Conservation (phyloP, 1,284 basidiomycete species). For the Apiotrichum domesticum region DNA sequence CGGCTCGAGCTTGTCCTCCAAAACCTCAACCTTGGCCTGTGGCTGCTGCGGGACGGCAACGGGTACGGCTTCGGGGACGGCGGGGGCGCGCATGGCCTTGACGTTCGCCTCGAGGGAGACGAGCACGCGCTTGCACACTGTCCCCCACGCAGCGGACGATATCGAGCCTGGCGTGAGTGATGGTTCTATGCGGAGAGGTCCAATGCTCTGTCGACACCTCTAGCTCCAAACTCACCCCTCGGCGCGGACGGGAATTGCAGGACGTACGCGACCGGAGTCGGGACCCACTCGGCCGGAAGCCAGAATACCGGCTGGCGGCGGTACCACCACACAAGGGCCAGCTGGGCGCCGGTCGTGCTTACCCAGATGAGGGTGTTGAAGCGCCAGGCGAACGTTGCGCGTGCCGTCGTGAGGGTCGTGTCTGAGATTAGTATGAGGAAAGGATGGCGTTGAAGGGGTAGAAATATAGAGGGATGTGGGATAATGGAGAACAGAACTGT, state of each 20-base stretch:
- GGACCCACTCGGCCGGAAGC: slow-evolving; percentile 77
- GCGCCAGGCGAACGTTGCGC: slow-evolving; percentile 62
- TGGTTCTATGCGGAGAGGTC: neutral
- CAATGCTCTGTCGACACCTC: neutral
- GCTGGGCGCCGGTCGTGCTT: slow-evolving; percentile 73
- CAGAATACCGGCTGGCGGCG: slow-evolving; percentile 82
- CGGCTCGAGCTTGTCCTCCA: neutral
- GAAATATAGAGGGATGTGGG: too few species aligned
- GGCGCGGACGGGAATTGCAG: slow-evolving; percentile 51
- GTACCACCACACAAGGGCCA: slow-evolving; percentile 82
- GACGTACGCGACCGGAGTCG: slow-evolving; percentile 71
- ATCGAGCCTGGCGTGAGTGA: slow-evolving; percentile 59
- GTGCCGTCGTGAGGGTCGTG: slow-evolving; percentile 58
- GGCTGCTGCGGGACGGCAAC: neutral
- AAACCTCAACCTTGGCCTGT: neutral
- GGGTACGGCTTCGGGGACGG: neutral
- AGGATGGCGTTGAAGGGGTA: neutral
- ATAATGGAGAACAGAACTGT: too few species aligned
- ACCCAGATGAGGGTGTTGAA: slow-evolving; percentile 74
- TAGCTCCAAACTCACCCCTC: slow-evolving; percentile 25
- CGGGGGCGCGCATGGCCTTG: slow-evolving; percentile 49
- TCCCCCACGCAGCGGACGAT: slow-evolving; percentile 83
- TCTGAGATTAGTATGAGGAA: slow-evolving; percentile 52
- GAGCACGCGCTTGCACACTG: slow-evolving; percentile 75
- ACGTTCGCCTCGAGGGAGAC: slow-evolving; percentile 62